Conservation (phyloP, 75 land plant species). For the Pinus tabuliformis region DNA sequence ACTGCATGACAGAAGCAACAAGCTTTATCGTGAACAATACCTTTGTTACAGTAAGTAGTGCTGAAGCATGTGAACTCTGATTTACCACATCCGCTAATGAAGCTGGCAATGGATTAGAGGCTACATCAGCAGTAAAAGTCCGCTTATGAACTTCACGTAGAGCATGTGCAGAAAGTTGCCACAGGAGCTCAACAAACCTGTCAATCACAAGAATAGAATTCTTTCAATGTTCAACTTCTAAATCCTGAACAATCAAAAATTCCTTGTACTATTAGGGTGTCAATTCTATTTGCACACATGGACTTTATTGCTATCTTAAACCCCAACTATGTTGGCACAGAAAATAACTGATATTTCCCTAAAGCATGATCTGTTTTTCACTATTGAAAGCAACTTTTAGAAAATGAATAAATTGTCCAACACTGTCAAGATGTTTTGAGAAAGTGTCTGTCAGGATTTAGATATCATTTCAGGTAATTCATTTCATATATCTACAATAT, state of each 20-base stretch:
- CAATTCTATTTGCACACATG: too few species aligned
- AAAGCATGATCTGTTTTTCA: too few species aligned
- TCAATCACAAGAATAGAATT: constrained; percentile 3
- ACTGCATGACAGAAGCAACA: background rate
- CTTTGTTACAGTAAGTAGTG: constrained; percentile 95
- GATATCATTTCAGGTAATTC: too few species aligned
- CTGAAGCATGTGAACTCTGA: constrained; percentile 76
- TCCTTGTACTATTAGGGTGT: too few species aligned
- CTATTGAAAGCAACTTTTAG: too few species aligned
- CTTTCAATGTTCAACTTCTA: background rate
- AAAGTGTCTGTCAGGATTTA: too few species aligned
- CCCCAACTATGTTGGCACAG: too few species aligned
- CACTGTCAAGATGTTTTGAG: too few species aligned
- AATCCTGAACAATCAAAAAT: background rate
- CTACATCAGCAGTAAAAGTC: constrained; percentile 79
- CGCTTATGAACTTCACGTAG: constrained; percentile 90
- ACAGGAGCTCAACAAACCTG: constrained; percentile 96
- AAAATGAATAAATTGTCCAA: too few species aligned
- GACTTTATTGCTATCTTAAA: too few species aligned
- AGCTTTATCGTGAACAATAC: constrained; percentile 20
- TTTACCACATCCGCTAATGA: constrained; percentile 87
- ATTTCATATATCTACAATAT: too few species aligned
- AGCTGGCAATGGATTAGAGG: constrained; percentile 91
- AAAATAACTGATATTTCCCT: too few species aligned
- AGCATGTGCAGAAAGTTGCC: constrained; percentile 99